Evolutionary conservation across 1,139 yeast species (phyloP), one percentile per base, ranked within the genome.

Genomic region (Hanseniaspora sp.): DNA sequence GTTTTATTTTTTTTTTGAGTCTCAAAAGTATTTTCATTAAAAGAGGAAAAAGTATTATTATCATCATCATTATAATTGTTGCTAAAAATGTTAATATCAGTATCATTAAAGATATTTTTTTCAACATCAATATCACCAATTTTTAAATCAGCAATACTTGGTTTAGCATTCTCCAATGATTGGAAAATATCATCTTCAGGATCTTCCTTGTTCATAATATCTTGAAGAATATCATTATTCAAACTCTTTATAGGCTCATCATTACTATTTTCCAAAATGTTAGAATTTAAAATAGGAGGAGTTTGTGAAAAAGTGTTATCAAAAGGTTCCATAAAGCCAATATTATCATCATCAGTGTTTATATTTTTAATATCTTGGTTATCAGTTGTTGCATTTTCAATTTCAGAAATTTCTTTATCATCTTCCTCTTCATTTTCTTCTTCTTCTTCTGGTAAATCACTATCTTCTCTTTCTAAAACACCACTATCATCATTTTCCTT

Each of bases 371-470:
- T n/a, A 33, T 33, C 13, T 33, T 33, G 9, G 5, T 33, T 9
- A 33, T 33, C 34, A 33, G 9, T 9, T 9, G 34, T 9, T 39
- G 13, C n/a, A 39, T 39, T 23, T n/a, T 39, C 12, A 33, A 9
- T 8, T 12, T 33, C 13, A 33, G 34, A 33, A 3, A 4, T 15
- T n/a, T 5, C 9, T 15, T 37, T n/a, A 37, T 18, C 43, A 8
- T 17, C 30, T 4, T 39, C 43, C 3, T 18, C 15, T 23, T 11
- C 28, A 3, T 39, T 7, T 17, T 17, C 13, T 39, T 39, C 34
- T 41, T 41, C 45, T 28, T 41, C 45, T n/a, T 41, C 45, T 15
- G 15, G 8, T 15, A 41, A 49, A 18, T 49, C 53, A 31, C 53
- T 49, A 1, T 43, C 48, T 38, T 49, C 53, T 38, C 44, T 43